Conservation (phyloP, 2,329 filamentous ascomycete genomes). For the Trichophyton rubrum region DNA sequence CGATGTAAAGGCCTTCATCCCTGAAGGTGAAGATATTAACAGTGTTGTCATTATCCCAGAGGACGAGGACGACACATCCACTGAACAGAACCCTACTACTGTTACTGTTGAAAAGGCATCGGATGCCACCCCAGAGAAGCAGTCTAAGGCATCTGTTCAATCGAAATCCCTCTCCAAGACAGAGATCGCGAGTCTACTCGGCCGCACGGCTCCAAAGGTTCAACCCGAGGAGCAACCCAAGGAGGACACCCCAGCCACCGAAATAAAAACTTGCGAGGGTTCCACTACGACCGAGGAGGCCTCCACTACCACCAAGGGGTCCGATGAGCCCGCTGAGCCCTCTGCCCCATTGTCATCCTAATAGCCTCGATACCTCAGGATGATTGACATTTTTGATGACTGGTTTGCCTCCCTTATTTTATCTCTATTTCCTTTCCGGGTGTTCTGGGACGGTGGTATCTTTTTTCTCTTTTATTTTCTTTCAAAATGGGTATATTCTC, state of each 20-base stretch:
- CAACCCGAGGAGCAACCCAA: constrained; percentile 16
- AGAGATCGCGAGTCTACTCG: constrained; percentile 10
- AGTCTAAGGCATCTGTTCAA: not conserved
- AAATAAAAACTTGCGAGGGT: constrained; percentile 58
- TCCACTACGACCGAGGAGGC: constrained; percentile 48
- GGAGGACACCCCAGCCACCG: constrained; percentile 36
- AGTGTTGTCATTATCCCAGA: constrained; percentile 2
- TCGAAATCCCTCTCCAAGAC: constrained; percentile 8
- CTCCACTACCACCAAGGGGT: not conserved
- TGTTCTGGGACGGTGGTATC: not conserved
- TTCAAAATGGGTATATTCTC: not conserved
- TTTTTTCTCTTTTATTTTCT: not conserved
- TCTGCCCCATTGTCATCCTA: not conserved
- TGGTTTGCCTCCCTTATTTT: not conserved
- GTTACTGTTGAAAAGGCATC: not conserved
- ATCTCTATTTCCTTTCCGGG: not conserved
- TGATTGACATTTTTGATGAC: not conserved
- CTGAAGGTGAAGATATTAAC: constrained; percentile 40
- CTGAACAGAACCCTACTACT: not conserved
- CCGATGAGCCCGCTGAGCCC: not conserved
- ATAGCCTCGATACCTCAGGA: not conserved
- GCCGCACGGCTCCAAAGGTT: constrained; percentile 18
- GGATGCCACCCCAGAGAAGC: not conserved
- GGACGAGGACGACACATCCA: constrained; percentile 2
- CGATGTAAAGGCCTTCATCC: constrained; percentile 54